Conservation (phyloP, 2,329 filamentous ascomycete species). For the Didymosphaeria variabile region DNA sequence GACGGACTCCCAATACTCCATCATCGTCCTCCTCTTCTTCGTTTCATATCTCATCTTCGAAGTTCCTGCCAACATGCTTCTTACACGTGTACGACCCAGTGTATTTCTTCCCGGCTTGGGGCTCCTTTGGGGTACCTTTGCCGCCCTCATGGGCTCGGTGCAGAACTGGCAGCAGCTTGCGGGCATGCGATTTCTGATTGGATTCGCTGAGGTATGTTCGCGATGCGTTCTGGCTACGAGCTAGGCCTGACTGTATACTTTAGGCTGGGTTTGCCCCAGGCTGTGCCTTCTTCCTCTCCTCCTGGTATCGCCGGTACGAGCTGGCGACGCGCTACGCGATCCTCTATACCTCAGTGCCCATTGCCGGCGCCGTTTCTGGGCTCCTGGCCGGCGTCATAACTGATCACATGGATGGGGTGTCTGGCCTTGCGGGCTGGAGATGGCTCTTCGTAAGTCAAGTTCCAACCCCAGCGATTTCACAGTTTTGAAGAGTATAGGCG, state of each 20-base stretch:
- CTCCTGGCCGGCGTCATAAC: conserved; percentile 76
- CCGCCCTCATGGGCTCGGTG: too few relatives aligned
- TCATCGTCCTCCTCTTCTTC: conserved; percentile 83
- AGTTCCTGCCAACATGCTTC: conserved; percentile 66
- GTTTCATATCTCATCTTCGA: conserved; percentile 84
- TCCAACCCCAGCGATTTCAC: too few relatives aligned
- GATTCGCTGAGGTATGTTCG: not conserved
- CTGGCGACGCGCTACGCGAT: conserved; percentile 82
- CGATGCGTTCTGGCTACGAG: conserved; percentile 3
- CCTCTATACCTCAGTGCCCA: conserved; percentile 83
- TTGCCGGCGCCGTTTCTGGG: conserved; percentile 81
- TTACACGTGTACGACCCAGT: conserved; percentile 76
- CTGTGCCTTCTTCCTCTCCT: conserved; percentile 81
- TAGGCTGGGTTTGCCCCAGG: conserved; percentile 71
- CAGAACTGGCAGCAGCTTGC: too few relatives aligned
- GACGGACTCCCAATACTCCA: conserved; percentile 73
- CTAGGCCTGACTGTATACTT: conserved; percentile 62
- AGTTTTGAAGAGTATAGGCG: too few relatives aligned
- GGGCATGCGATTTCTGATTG: too few relatives aligned
- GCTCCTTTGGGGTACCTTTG: too few relatives aligned
- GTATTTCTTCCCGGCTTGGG: conserved; percentile 24
- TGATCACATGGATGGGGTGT: conserved; percentile 71
- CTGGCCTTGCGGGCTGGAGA: conserved; percentile 54
- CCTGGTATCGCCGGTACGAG: conserved; percentile 83
- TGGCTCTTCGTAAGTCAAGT: conserved; percentile 53